phyloP scores from a whole-genome alignment of 1,284 basidiomycete species.

The Irpex rosettiformis region DNA sequence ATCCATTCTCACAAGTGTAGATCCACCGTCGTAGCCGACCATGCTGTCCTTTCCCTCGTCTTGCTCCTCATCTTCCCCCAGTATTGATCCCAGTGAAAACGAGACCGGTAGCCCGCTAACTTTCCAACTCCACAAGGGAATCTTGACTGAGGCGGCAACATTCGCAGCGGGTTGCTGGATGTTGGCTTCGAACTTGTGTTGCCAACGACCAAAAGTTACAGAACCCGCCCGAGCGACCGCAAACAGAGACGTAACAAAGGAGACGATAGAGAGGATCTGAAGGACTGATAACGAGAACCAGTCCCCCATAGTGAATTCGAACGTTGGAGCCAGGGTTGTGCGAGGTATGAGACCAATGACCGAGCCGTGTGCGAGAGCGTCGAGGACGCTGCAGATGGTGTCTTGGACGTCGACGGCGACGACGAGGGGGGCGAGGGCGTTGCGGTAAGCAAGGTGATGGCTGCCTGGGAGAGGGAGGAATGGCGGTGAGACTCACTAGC shows the following conservation, averaged over 20 bases:
- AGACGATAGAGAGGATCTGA: slow-evolving; percentile 32
- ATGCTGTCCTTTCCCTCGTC: slow-evolving; percentile 14
- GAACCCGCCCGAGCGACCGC: slow-evolving; percentile 30
- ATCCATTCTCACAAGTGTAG: slow-evolving; percentile 28
- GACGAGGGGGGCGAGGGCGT: slow-evolving; percentile 1
- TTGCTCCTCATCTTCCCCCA: slow-evolving; percentile 26
- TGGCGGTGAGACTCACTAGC: slow-evolving; percentile 1
- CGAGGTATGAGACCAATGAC: slow-evolving; percentile 2
- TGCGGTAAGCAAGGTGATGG: slow-evolving; percentile 4
- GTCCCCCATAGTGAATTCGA: slow-evolving; percentile 25
- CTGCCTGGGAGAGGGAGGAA: slow-evolving; percentile 1
- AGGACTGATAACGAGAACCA: slow-evolving; percentile 30
- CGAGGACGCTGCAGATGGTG: slow-evolving; percentile 9
- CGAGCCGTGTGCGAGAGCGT: slow-evolving; percentile 10
- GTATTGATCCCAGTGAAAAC: slow-evolving; percentile 27
- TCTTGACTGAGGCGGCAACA: slow-evolving; percentile 20
- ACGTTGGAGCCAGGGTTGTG: slow-evolving; percentile 2
- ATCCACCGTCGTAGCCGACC: slow-evolving; percentile 22
- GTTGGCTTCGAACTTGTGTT: slow-evolving; percentile 22
- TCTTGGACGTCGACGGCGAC: slow-evolving; percentile 7
- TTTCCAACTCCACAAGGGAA: slow-evolving; percentile 28
- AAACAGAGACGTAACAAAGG: slow-evolving; percentile 29
- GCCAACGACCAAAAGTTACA: slow-evolving; percentile 27
- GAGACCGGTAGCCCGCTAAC: slow-evolving; percentile 26
- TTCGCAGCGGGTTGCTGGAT: slow-evolving; percentile 19